A percentile compares a stretch with the other conserved stretches of the same genome.
phyloP scores from a whole-genome alignment of 2,329 filamentous ascomycete species.

The Kalmusia sp. region DNA sequence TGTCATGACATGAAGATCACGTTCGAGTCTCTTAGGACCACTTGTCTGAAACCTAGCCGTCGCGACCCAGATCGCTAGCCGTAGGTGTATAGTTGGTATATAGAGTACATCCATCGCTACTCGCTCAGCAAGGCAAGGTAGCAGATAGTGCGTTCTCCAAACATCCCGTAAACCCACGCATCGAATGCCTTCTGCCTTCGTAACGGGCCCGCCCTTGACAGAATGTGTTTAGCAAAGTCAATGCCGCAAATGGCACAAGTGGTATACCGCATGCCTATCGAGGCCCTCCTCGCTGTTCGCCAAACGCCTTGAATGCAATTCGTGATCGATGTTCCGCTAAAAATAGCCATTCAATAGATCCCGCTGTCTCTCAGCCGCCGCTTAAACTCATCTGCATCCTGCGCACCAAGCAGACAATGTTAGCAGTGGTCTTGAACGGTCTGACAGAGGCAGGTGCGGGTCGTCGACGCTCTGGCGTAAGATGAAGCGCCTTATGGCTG shows the following conservation, averaged over 20 bases:
- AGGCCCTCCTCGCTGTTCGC: slow-evolving; percentile 17
- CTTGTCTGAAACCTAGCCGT: slow-evolving; percentile 43
- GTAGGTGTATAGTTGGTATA: slow-evolving; percentile 32
- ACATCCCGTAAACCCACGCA: slow-evolving; percentile 10
- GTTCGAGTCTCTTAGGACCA: slow-evolving; percentile 43
- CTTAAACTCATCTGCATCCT: slow-evolving; percentile 42
- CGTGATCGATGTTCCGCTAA: slow-evolving; percentile 7
- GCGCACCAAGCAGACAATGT: slow-evolving; percentile 27
- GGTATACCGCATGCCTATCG: slow-evolving; percentile 35
- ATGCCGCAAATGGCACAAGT: slow-evolving; percentile 23
- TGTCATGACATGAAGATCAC: slow-evolving; percentile 47
- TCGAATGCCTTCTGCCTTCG: slow-evolving; percentile 17
- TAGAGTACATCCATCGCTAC: slow-evolving; percentile 49
- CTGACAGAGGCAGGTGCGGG: slow-evolving; percentile 21
- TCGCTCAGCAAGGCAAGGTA: slow-evolving; percentile 43
- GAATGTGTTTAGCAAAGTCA: slow-evolving; percentile 29
- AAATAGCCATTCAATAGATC: slow-evolving; percentile 30
- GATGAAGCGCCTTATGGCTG: slow-evolving; percentile 15
- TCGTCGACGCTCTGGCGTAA: slow-evolving; percentile 12
- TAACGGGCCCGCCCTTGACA: slow-evolving; percentile 22
- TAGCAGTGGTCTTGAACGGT: slow-evolving; percentile 31
- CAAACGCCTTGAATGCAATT: slow-evolving; percentile 32
- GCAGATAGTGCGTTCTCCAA: slow-evolving; percentile 47
- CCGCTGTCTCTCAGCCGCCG: slow-evolving; percentile 38
- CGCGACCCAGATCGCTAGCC: slow-evolving; percentile 29